phyloP scores from a whole-genome alignment of 768 basidiomycete genomes.

The Tulasnella sp. region DNA sequence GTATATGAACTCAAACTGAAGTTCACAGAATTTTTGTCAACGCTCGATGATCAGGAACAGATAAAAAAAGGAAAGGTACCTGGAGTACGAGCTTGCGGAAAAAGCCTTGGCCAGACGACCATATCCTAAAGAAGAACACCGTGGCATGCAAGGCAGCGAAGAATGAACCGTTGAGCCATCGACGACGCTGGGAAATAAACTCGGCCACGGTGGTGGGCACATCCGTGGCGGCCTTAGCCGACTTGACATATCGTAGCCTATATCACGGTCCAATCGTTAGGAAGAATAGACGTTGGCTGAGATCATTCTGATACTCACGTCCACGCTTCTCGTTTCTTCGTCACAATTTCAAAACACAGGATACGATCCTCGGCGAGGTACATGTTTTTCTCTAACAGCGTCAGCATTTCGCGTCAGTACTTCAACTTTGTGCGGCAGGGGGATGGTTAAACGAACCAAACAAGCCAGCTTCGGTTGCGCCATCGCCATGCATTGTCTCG shows the following conservation, averaged over 20 bases:
- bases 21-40: background rate
- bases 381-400: constrained; percentile 41
- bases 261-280: constrained; percentile 14
- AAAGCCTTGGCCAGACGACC: constrained; percentile 86
- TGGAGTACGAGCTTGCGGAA: constrained; percentile 76
- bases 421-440: background rate
- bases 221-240: constrained; percentile 93
- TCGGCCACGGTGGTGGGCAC: constrained; percentile 87
- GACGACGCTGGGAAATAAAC: constrained; percentile 90
- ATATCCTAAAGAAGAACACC: constrained; percentile 81
- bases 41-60: background rate
- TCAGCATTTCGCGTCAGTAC: background rate
- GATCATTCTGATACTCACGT: constrained; percentile 49
- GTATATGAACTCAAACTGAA: constrained; percentile 84
- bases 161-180: constrained; percentile 85
- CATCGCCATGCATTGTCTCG: constrained; percentile 56
- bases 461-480: constrained; percentile 62
- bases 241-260: constrained; percentile 85
- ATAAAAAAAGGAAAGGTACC: constrained; percentile 33
- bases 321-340: constrained; percentile 82
- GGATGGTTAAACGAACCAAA: background rate
- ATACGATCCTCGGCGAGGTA: constrained; percentile 44
- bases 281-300: background rate
- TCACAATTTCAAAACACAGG: constrained; percentile 89
- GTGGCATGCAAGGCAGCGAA: constrained; percentile 93